Base-by-base conservation (phyloP, 192 early-diverging fungal genomes). In the Coemansia sp. region DNA sequence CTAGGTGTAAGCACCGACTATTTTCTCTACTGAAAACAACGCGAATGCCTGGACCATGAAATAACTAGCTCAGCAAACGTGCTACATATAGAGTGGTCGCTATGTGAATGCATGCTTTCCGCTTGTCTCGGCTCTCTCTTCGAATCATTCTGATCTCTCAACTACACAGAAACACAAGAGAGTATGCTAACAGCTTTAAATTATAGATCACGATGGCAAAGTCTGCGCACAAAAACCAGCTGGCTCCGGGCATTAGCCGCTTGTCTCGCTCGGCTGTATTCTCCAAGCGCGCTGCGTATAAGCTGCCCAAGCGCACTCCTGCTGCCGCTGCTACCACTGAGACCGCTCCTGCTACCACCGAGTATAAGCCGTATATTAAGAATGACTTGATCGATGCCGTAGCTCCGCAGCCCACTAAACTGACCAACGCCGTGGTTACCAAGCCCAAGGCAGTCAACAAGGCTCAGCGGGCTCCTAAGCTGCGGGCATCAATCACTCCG, bases 401-500 rank as follows among this genome's bases (percentile, higher is more conserved):
- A 52, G 91, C 93, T 78, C 33, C 33, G 6, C 33, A 35, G 33
- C 7, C 33, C 1, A 79, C 86, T 53, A 71, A 85, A 61, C 76
- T 79, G 66, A 53, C 23, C 53, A 61, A 70, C 53, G 91, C 89
- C 80, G 89, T 91, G 83, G 84, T 86, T 59, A 82, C 83, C 45
- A 53, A 70, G 53, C 86, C 89, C 78, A 93, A 92, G 87, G 77
- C 77, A 54, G 78, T 82, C 63, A 88, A 92, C 80, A 91, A 91
- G 88, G 62, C 84, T 50, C 63, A 80, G 66, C 83, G 86, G 70
- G 66, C 83, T 49, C 79, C 82, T 46, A 74, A 81, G 57, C 87
- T 96, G 76, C 94, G 97, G 80, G 60, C 81, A 59, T 82, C 89
- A 79, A 97, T 99, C 84, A 94, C 92, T 55, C 92, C 97, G 66